A percentile compares a stretch with the other conserved stretches of the same genome.
These are phyloP conservation scores for Globisporangium sylvaticum DNA, from an alignment of 352 stramenopile species.

Conservation along the genomic window DNA sequence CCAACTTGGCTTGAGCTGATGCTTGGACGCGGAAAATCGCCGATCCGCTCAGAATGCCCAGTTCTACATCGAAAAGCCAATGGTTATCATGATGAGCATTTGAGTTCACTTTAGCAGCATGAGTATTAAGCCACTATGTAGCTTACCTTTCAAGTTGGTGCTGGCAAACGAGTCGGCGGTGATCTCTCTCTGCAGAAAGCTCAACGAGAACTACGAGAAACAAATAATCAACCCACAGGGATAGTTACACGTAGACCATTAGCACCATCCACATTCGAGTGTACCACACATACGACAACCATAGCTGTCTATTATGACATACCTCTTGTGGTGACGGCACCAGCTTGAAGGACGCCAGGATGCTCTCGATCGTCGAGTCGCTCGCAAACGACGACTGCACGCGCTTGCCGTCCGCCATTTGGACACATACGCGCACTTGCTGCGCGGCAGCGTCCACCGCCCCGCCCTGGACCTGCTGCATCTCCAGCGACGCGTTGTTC, in stretches of 20 bases:
- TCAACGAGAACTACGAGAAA: constrained; percentile 85
- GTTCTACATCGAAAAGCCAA: constrained; percentile 26
- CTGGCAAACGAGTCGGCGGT: constrained; percentile 36
- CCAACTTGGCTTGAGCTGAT: constrained; percentile 2
- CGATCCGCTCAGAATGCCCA: constrained; percentile 77
- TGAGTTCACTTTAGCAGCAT: too few relatives aligned
- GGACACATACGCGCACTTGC: constrained; percentile 78
- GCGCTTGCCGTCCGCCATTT: constrained; percentile 71
- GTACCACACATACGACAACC: not conserved
- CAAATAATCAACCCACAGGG: constrained; percentile 4
- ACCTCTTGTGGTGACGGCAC: constrained; percentile 43
- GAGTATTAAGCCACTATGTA: too few relatives aligned
- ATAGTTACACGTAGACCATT: not conserved
- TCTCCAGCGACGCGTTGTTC: constrained; percentile 75
- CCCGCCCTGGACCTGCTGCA: constrained; percentile 32
- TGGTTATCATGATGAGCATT: not conserved
- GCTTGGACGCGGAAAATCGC: constrained; percentile 79
- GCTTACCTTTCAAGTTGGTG: constrained; percentile 75
- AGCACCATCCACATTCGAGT: not conserved
- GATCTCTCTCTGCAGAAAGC: constrained; percentile 77
- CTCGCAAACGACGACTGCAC: constrained; percentile 61
- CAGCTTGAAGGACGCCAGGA: constrained; percentile 55
- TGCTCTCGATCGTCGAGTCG: constrained; percentile 47
- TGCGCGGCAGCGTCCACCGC: constrained; percentile 23
- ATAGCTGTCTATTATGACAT: not conserved